These are phyloP conservation scores for Mycena sp. DNA, from an alignment of 1,284 basidiomycete genomes.

Conservation along the genomic window DNA sequence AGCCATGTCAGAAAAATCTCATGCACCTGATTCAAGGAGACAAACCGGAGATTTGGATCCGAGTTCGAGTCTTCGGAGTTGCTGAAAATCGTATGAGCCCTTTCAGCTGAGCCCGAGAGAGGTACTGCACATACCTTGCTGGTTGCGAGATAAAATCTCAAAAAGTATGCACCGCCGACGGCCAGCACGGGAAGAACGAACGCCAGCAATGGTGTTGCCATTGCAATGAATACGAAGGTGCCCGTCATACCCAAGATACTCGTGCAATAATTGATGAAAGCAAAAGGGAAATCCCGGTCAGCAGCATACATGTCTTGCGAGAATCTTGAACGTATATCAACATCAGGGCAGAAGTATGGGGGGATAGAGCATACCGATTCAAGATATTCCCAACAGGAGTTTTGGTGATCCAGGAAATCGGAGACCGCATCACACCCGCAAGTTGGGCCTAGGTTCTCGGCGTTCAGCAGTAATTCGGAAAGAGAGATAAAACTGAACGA, in stretches of 20 bases:
- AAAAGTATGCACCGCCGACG: neutral
- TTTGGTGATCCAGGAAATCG: slow-evolving; percentile 17
- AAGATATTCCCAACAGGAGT: slow-evolving; percentile 10
- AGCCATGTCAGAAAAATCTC: neutral
- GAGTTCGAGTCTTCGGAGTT: slow-evolving; percentile 1
- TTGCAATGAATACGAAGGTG: slow-evolving; percentile 8
- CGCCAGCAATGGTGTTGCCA: slow-evolving; percentile 5
- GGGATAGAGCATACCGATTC: slow-evolving; percentile 9
- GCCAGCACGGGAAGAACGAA: neutral
- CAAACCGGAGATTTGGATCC: slow-evolving; percentile 4
- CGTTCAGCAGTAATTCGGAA: neutral
- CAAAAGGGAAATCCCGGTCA: slow-evolving; percentile 4
- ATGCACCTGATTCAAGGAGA: neutral
- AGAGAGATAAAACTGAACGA: neutral
- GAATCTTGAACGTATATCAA: neutral
- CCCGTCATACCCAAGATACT: neutral
- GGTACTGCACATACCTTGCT: slow-evolving; percentile 1
- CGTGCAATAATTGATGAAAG: neutral
- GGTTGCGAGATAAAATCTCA: slow-evolving; percentile 17
- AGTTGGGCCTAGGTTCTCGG: slow-evolving; percentile 6
- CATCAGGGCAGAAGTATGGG: neutral
- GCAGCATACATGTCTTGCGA: slow-evolving; percentile 10
- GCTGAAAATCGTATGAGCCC: neutral
- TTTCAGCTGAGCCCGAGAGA: neutral
- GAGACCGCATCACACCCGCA: slow-evolving; percentile 6